phyloP scores from a whole-genome alignment of 257 asterid species.

The Orobanche coerulescens region DNA sequence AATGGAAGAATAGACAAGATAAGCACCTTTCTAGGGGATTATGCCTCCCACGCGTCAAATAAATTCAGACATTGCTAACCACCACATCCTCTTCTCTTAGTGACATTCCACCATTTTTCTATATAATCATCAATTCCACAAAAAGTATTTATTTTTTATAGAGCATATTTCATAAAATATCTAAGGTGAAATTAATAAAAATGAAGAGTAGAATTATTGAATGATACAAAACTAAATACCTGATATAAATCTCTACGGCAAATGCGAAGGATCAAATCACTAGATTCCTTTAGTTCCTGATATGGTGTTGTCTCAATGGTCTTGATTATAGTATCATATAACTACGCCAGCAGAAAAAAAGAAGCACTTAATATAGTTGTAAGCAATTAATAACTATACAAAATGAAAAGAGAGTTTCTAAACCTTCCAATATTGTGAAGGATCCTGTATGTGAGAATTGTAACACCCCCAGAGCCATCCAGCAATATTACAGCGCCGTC shows the following conservation, averaged over 20 bases:
- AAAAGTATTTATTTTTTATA: slow-evolving; percentile 2
- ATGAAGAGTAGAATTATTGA: slow-evolving; percentile 10
- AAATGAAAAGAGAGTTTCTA: slow-evolving; percentile 22
- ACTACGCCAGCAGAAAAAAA: slow-evolving; percentile 34
- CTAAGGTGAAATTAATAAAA: slow-evolving; percentile 78
- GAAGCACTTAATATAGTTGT: slow-evolving; percentile 16
- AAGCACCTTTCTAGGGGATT: slow-evolving; percentile 85
- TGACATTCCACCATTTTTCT: slow-evolving; percentile 49
- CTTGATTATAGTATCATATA: slow-evolving; percentile 82
- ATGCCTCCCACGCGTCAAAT: slow-evolving; percentile 73
- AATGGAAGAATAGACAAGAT: slow-evolving; percentile 8
- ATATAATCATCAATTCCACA: slow-evolving; percentile 11
- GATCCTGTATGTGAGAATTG: slow-evolving; percentile 75
- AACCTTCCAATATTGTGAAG: slow-evolving; percentile 91
- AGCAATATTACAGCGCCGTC: too few relatives aligned
- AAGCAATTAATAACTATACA: slow-evolving; percentile 16
- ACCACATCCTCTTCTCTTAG: slow-evolving; percentile 75
- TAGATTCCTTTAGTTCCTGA: slow-evolving; percentile 63
- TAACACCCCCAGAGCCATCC: too few relatives aligned
- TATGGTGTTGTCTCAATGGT: slow-evolving; percentile 81
- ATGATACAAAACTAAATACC: slow-evolving; percentile 29
- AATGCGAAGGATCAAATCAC: slow-evolving; percentile 79
- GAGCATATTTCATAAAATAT: slow-evolving; percentile 69
- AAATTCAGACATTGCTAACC: slow-evolving; percentile 78
- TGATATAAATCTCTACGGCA: slow-evolving; percentile 82